Conservation (phyloP, 179 eudicot genomes). For the Beta corolliflora region DNA sequence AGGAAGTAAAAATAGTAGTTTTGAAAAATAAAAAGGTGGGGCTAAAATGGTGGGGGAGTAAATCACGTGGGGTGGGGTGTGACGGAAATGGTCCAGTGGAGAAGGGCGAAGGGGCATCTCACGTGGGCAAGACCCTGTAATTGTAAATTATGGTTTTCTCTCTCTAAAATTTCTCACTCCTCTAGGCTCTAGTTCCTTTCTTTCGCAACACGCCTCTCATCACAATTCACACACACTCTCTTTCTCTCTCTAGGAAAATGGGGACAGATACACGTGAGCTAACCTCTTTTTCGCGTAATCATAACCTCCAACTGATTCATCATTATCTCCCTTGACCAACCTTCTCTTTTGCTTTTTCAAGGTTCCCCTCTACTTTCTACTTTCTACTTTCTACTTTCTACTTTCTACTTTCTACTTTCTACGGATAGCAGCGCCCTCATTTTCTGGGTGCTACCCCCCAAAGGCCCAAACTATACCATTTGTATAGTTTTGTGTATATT, state of each 20-base stretch:
- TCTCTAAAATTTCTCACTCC: too few relatives aligned
- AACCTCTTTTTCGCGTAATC: slow-evolving; percentile 37
- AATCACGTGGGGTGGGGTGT: slow-evolving; percentile 3
- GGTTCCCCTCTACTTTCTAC: not conserved
- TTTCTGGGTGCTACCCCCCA: slow-evolving; percentile 8
- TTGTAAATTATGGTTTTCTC: not conserved
- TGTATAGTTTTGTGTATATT: too few relatives aligned
- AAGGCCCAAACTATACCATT: too few relatives aligned
- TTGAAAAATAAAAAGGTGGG: not conserved
- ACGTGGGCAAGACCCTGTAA: slow-evolving; percentile 10
- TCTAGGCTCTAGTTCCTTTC: not conserved
- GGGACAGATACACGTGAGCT: slow-evolving; percentile 45
- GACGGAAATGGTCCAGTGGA: not conserved
- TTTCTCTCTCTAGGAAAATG: not conserved
- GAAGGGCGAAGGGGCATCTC: not conserved
- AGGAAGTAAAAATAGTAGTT: not conserved
- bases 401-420: too few relatives aligned
- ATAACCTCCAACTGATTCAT: slow-evolving; percentile 41
- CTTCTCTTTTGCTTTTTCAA: not conserved
- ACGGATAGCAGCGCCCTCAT: slow-evolving; percentile 23
- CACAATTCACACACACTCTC: too few relatives aligned
- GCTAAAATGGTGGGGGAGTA: not conserved
- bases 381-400: too few relatives aligned
- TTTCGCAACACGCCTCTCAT: slow-evolving; percentile 20
- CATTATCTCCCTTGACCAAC: slow-evolving; percentile 29